Base-by-base conservation (phyloP, 2,329 filamentous ascomycete species). In the Parastagonospora avenae region DNA sequence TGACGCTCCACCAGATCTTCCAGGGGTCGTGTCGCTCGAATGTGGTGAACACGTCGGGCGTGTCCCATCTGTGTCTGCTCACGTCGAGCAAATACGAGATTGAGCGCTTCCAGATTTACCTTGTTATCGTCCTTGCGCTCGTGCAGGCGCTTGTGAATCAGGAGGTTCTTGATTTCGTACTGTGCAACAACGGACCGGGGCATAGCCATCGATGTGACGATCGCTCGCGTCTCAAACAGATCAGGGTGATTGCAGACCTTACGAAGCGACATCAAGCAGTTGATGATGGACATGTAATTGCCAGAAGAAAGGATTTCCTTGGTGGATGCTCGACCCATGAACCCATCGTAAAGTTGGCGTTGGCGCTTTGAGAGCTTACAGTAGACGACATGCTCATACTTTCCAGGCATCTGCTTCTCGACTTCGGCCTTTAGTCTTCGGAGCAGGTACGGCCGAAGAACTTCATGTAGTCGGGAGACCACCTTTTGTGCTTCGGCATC, bases 161-260 rank as follows among this genome's bases (percentile, higher is more conserved):
- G 79, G 2, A 84, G 76, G 56, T 95, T 90, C 29, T 88, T 89
- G 45, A 84, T 79, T 61, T 88, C 86, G 64, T 88, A 97, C 31
- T 89, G 85, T 2, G 88, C 85, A 8, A 87, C 79, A 2, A 91
- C 86, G 2, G 92, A 95, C 57, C 82, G 88, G 24, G 85, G 81
- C 89, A 97, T 96, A 3, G 92, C 91, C 72, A 97, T 96, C 1
- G 94, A 97, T 0, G 93, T 99, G 76, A 96, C 94, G 65, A 99
- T 97, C 1, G 92, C 92, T 12, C 94, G 86, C 52, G 96, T 96
- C 62, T 97, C 90, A 66, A 99, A 99, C 8, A 99, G 81, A 74
- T 99, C 94, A 0, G 94, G 95, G 68, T 99, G 94, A 63, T 99
- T 99, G 81, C 94, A 99, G 44, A 99, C 95, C 72, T 97, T 97